Conservation (phyloP, 352 stramenopile species). For the Globisporangium rhizosaccharum region DNA sequence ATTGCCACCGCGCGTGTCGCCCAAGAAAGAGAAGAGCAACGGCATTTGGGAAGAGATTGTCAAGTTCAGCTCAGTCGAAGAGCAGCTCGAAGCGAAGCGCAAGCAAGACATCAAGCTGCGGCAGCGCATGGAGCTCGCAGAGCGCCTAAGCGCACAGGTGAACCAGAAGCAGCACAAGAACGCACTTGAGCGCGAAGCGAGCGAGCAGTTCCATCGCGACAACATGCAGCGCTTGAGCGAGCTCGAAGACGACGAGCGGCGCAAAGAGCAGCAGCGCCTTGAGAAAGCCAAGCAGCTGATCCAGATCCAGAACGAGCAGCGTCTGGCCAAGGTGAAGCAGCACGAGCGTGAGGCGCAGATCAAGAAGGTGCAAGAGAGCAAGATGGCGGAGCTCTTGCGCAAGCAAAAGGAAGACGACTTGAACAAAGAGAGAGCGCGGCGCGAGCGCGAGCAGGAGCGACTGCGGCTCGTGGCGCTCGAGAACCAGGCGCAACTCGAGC, state of each 20-base stretch:
- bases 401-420: conserved; percentile 54
- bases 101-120: conserved; percentile 25
- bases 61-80: conserved; percentile 67
- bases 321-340: conserved; percentile 51
- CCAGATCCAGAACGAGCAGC: conserved; percentile 61
- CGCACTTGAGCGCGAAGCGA: conserved; percentile 35
- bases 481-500: conserved; percentile 56
- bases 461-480: conserved; percentile 53
- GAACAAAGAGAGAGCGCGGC: conserved; percentile 35
- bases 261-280: conserved; percentile 46
- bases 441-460: conserved; percentile 56
- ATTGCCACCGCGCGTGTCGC: conserved; percentile 50
- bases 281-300: conserved; percentile 60
- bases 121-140: conserved; percentile 31
- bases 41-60: conserved; percentile 84
- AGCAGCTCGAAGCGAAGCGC: conserved; percentile 47
- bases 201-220: conserved; percentile 44
- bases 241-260: conserved; percentile 51
- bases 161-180: conserved; percentile 29
- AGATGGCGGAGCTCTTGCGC: conserved; percentile 40
- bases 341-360: conserved; percentile 34
- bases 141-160: conserved; percentile 51
- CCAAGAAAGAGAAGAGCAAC: conserved; percentile 72
- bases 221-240: conserved; percentile 39
- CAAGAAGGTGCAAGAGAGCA: conserved; percentile 50